phyloP scores from a whole-genome alignment of 2,329 filamentous ascomycete species.

The Verticillium zaregamsianum region DNA sequence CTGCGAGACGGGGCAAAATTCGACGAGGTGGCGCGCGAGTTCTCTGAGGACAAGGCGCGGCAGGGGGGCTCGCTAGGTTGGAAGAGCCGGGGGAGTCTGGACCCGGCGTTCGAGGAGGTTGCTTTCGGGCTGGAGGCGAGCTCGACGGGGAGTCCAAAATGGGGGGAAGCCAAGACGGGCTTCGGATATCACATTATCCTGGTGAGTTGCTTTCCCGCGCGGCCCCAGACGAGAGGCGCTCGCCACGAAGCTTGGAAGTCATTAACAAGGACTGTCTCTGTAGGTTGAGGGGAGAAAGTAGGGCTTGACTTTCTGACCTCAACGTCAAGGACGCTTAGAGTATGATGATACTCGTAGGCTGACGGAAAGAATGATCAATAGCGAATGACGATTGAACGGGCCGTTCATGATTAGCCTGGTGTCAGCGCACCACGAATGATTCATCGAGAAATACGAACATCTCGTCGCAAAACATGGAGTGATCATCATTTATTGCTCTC shows the following conservation, averaged over 20 bases:
- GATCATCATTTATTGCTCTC: too few species aligned
- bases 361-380: background rate
- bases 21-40: slow-evolving; percentile 68
- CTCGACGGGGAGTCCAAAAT: slow-evolving; percentile 59
- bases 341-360: background rate
- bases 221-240: too few species aligned
- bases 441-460: too few species aligned
- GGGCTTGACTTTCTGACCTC: background rate
- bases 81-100: slow-evolving; percentile 64
- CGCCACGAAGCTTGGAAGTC: background rate
- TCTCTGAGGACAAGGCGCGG: slow-evolving; percentile 73
- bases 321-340: background rate
- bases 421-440: too few species aligned
- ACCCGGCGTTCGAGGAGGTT: slow-evolving; percentile 67
- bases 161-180: slow-evolving; percentile 67
- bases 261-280: background rate
- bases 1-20: slow-evolving; percentile 65
- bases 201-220: slow-evolving; percentile 38
- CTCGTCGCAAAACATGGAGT: too few species aligned
- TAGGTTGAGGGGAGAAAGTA: slow-evolving; percentile 39
- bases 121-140: slow-evolving; percentile 67
- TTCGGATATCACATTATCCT: slow-evolving; percentile 81
- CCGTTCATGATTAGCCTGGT: too few species aligned
- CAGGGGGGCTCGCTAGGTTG: slow-evolving; percentile 68
- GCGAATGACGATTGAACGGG: too few species aligned